Percentiles rank a stretch among this genome's conserved stretches.
These are phyloP conservation scores for Stemphylium vesicarium DNA, from an alignment of 2,329 filamentous ascomycete genomes.

Conservation along the genomic window DNA sequence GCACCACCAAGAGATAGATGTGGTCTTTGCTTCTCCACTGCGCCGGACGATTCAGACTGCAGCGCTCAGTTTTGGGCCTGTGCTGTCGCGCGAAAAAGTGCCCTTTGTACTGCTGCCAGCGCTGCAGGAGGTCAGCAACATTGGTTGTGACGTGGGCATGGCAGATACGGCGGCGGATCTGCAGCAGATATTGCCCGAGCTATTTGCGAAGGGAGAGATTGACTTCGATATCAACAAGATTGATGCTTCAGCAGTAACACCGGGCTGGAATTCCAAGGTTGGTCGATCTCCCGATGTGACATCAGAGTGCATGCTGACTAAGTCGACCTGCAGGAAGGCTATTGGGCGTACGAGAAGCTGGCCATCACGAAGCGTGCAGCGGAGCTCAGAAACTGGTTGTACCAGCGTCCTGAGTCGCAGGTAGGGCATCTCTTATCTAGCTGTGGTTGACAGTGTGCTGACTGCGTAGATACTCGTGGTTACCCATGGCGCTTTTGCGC, in stretches of 20 bases:
- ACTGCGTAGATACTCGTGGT: conserved; percentile 72
- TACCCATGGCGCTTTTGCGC: conserved; percentile 82
- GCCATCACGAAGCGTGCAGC: conserved; percentile 40
- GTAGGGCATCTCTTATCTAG: conserved; percentile 12
- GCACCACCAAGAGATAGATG: conserved; percentile 62
- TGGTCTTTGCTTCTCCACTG: conserved; percentile 79
- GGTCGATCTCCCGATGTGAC: conserved; percentile 2
- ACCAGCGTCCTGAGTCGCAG: conserved; percentile 36
- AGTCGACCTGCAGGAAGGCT: conserved; percentile 28
- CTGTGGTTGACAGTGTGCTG: conserved; percentile 14
- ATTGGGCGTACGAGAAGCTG: conserved; percentile 38
- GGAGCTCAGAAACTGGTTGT: conserved; percentile 37
- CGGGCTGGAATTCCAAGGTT: conserved; percentile 75
- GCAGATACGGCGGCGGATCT: conserved; percentile 56
- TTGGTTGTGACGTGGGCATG: conserved; percentile 76
- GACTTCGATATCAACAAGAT: conserved; percentile 57
- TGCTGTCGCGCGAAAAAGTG: conserved; percentile 40
- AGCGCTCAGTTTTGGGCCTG: conserved; percentile 69
- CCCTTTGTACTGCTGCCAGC: conserved; percentile 71
- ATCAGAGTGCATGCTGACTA: conserved; percentile 12
- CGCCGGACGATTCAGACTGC: conserved; percentile 82
- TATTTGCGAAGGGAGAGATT: conserved; percentile 64
- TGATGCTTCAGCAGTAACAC: conserved; percentile 66
- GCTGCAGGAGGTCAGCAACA: conserved; percentile 77
- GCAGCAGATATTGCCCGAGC: conserved; percentile 25